Percentiles rank a stretch among this genome's conserved stretches.
These are phyloP conservation scores for Annulohypoxylon moriforme DNA, from an alignment of 495 filamentous ascomycete genomes.

Conservation along the genomic window DNA sequence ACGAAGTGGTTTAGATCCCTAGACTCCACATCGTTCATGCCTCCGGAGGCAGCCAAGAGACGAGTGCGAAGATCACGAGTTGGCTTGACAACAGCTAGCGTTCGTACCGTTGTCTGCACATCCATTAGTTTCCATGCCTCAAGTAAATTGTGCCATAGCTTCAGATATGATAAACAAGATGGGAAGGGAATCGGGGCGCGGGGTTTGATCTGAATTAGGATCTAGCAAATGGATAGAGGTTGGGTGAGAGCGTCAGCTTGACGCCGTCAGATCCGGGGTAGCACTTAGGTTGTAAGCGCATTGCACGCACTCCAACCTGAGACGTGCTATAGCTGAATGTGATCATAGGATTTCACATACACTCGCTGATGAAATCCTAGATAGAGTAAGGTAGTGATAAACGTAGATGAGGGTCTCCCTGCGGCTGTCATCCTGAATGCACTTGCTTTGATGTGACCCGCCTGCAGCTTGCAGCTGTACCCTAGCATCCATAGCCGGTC, in stretches of 20 bases:
- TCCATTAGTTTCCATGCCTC: constrained; percentile 14
- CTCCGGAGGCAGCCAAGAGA: constrained; percentile 76
- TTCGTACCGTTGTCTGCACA: constrained; percentile 70
- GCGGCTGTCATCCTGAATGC: constrained; percentile 32
- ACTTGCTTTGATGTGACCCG: constrained; percentile 27
- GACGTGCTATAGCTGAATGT: constrained; percentile 21
- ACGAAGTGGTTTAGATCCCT: constrained; percentile 84
- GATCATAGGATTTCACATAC: constrained; percentile 29
- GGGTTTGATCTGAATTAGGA: constrained; percentile 21
- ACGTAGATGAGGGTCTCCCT: constrained; percentile 13
- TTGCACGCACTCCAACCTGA: constrained; percentile 14
- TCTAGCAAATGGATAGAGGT: constrained; percentile 14
- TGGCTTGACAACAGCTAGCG: constrained; percentile 80
- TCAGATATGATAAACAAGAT: neutral
- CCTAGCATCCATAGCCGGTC: constrained; percentile 9
- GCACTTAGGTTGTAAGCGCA: constrained; percentile 17
- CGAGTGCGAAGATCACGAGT: constrained; percentile 83
- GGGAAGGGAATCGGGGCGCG: neutral
- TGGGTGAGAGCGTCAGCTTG: constrained; percentile 29
- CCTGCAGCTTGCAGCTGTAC: constrained; percentile 35
- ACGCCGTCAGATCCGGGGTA: constrained; percentile 33
- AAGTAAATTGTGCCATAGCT: neutral
- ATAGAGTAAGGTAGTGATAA: neutral
- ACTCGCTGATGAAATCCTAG: constrained; percentile 2
- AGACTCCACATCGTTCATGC: constrained; percentile 77